Evolutionary conservation across 2,329 filamentous ascomycete genomes (phyloP).

Genomic region (Epichloe festucae): DNA sequence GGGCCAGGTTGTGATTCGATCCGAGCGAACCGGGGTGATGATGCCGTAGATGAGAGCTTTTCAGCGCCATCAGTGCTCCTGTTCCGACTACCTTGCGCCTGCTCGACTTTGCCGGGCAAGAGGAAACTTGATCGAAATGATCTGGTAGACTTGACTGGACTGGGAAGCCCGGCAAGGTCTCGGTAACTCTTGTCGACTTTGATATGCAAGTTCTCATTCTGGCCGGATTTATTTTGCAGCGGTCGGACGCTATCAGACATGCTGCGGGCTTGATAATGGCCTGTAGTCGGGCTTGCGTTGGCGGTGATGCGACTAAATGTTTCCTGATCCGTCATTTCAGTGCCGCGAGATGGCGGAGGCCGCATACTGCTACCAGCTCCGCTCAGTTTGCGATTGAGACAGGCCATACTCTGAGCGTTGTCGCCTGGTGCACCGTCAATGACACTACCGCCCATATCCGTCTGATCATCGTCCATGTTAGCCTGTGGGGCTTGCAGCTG

Average conservation of each 20-base stretch:
- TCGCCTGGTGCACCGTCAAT: constrained; percentile 37
- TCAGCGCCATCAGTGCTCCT: constrained; percentile 57
- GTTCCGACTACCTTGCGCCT: constrained; percentile 32
- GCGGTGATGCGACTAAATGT: constrained; percentile 57
- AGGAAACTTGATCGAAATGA: constrained; percentile 70
- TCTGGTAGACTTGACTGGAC: constrained; percentile 56
- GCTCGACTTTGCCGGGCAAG: constrained; percentile 43
- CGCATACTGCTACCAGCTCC: constrained; percentile 36
- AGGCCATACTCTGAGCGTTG: constrained; percentile 37
- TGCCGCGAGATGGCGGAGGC: constrained; percentile 61
- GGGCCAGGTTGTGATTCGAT: constrained; percentile 23
- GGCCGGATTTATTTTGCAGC: constrained; percentile 39
- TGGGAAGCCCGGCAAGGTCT: constrained; percentile 36
- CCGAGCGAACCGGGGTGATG: constrained; percentile 52
- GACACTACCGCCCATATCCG: constrained; percentile 29
- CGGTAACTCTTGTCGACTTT: constrained; percentile 50
- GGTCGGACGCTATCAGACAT: constrained; percentile 69
- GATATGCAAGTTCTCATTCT: constrained; percentile 32
- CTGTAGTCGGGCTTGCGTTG: constrained; percentile 59
- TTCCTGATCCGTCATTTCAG: constrained; percentile 66
- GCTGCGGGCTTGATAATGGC: constrained; percentile 45
- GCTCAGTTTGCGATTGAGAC: constrained; percentile 14
- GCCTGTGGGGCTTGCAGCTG: constrained; percentile 16
- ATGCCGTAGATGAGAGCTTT: constrained; percentile 70
- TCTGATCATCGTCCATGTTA: constrained; percentile 27